Evolutionary conservation across 768 basidiomycete species (phyloP), one percentile per base, ranked within the genome.

Genomic region (Roridomyces roridus): DNA sequence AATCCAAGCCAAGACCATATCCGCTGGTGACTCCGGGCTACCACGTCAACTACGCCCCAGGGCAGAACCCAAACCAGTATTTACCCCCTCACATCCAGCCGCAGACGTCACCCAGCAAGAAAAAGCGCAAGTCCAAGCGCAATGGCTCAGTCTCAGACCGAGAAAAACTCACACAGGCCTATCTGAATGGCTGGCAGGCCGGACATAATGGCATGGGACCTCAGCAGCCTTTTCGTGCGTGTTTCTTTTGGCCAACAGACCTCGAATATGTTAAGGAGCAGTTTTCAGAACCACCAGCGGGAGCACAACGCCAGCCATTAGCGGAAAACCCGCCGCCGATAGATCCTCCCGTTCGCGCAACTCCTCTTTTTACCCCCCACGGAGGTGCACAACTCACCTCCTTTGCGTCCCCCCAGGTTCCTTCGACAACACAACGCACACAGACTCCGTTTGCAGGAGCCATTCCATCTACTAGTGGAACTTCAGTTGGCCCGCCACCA

Each of bases 11-110:
- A 9, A 31, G 49, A 8, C 40, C 44, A n/a, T 63, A 63, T 45
- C 61, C 61, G 4, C 48, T 63, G 12, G 0, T 63, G 12, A 54
- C 48, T 5, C 61, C 61, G 1, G 61, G 61, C 3, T 55, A 37
- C 44, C 48, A 48, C 21, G 56, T 62, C 3, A 51, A 37, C 15
- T 34, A 34, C 28, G 57, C 57, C 4, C 50, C 51, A 23, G 57
- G 52, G 1, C 61, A 58, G 24, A 42, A 63, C 15, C 57, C 61
- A 0, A 46, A 50, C 24, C 35, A 35, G 1, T 63, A 55, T 23
- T 42, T 63, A n/a, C 61, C 61, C 4, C 53, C 61, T 14, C 61
- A 63, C 0, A 21, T 63, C 7, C 61, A 59, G 24, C 35, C 37
- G 3, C 46, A 51, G 21, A 43, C 44, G n/a, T 29, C 42, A 24